phyloP scores from a whole-genome alignment of 2,329 filamentous ascomycete species.

The Chrysosporium queenslandicum region DNA sequence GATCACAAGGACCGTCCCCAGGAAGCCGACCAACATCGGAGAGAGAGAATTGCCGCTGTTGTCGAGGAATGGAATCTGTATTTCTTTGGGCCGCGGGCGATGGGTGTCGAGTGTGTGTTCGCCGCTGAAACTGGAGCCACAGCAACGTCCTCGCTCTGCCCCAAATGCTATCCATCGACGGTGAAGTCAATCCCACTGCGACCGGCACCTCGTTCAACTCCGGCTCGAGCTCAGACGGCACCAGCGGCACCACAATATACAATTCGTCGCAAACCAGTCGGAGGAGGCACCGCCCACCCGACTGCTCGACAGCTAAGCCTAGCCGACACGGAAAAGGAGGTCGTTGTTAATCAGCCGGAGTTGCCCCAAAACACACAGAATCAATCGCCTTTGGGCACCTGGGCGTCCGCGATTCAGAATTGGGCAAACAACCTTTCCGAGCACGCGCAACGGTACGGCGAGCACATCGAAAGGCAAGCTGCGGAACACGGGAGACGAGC shows the following conservation, averaged over 20 bases:
- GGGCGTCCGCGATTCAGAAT: slow-evolving; percentile 7
- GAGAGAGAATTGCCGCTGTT: slow-evolving; percentile 30
- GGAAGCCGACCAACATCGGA: slow-evolving; percentile 34
- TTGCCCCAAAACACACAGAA: not conserved
- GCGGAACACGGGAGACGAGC: slow-evolving; percentile 28
- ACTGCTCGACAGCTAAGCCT: not conserved
- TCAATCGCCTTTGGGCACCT: not conserved
- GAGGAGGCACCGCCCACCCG: not conserved
- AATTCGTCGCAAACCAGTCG: slow-evolving; percentile 16
- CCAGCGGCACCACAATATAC: slow-evolving; percentile 3
- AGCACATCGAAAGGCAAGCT: slow-evolving; percentile 30
- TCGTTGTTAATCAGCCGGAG: not conserved
- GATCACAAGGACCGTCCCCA: slow-evolving; percentile 36
- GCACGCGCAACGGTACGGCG: slow-evolving; percentile 34
- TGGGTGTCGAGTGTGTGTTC: slow-evolving; percentile 29
- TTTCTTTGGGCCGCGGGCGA: slow-evolving; percentile 33
- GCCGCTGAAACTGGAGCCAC: slow-evolving; percentile 26
- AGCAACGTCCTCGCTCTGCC: slow-evolving; percentile 31
- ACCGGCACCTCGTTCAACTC: slow-evolving; percentile 14
- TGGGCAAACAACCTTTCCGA: slow-evolving; percentile 30
- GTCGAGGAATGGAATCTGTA: slow-evolving; percentile 37
- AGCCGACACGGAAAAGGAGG: not conserved
- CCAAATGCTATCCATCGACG: slow-evolving; percentile 33
- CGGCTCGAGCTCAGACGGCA: slow-evolving; percentile 9
- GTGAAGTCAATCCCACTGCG: slow-evolving; percentile 24